These are phyloP conservation scores for Fusarium sp. DNA, from an alignment of 2,329 filamentous ascomycete species.

Conservation along the genomic window DNA sequence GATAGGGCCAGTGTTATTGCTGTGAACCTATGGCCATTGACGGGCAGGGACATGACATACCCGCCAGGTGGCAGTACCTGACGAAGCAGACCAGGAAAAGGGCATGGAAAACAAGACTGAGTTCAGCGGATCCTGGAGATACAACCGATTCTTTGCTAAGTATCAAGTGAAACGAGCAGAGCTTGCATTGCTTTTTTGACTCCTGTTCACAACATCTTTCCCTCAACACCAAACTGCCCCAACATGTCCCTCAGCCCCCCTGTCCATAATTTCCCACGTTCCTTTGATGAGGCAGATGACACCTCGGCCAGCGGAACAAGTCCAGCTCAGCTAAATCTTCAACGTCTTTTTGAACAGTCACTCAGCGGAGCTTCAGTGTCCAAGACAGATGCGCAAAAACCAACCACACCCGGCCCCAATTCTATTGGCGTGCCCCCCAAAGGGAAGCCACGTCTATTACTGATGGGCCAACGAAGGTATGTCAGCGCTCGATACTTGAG, in stretches of 20 bases:
- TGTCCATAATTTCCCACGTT: slow-evolving; percentile 42
- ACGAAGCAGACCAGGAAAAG: slow-evolving; percentile 7
- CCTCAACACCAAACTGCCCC: slow-evolving; percentile 20
- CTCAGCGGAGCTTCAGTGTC: slow-evolving; percentile 61
- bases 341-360: slow-evolving; percentile 72
- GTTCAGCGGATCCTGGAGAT: background rate
- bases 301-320: slow-evolving; percentile 57
- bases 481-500: slow-evolving; percentile 33
- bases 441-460: slow-evolving; percentile 83
- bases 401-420: slow-evolving; percentile 54
- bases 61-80: slow-evolving; percentile 25
- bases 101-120: background rate
- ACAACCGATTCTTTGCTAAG: slow-evolving; percentile 4
- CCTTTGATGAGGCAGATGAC: slow-evolving; percentile 42
- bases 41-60: slow-evolving; percentile 25
- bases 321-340: slow-evolving; percentile 71
- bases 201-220: background rate
- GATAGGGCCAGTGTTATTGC: slow-evolving; percentile 12
- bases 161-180: slow-evolving; percentile 39
- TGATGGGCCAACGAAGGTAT: slow-evolving; percentile 96
- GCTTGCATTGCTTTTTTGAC: background rate
- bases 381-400: slow-evolving; percentile 60
- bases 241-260: slow-evolving; percentile 52
- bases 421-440: slow-evolving; percentile 61
- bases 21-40: slow-evolving; percentile 7